Percentiles rank a stretch among this genome's conserved stretches.
These are phyloP conservation scores for Aciculosporium take DNA, from an alignment of 2,329 filamentous ascomycete species.

Conservation along the genomic window DNA sequence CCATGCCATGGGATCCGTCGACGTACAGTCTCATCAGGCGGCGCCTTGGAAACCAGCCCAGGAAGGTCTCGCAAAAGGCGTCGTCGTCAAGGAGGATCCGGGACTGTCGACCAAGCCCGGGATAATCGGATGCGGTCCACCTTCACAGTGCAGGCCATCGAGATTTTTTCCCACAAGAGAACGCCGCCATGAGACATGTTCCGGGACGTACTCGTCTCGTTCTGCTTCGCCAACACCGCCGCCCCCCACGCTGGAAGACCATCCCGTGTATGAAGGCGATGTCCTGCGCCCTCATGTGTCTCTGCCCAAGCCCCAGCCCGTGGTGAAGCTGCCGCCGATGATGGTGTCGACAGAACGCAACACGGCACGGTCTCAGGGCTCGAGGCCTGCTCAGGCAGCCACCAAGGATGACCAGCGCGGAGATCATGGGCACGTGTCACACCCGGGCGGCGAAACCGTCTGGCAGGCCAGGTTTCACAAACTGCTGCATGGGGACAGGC, in stretches of 20 bases:
- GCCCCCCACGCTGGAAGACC: slow-evolving; percentile 53
- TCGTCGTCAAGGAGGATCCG: slow-evolving; percentile 12
- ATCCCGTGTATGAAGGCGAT: slow-evolving; percentile 60
- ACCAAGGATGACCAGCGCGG: slow-evolving; percentile 18
- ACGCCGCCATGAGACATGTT: slow-evolving; percentile 25
- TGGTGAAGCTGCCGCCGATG: slow-evolving; percentile 66
- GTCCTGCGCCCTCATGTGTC: slow-evolving; percentile 51
- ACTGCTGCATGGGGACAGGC: slow-evolving; percentile 56
- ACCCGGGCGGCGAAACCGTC: slow-evolving; percentile 23
- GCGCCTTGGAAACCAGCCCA: slow-evolving; percentile 18
- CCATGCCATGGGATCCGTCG: slow-evolving; percentile 12
- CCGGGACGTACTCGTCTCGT: slow-evolving; percentile 24
- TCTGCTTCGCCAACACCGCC: slow-evolving; percentile 53
- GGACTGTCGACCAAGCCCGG: slow-evolving; percentile 12
- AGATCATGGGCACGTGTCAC: slow-evolving; percentile 9
- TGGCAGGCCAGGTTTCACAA: slow-evolving; percentile 82
- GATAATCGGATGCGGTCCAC: slow-evolving; percentile 17
- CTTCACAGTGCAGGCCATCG: slow-evolving; percentile 37
- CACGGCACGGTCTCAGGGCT: slow-evolving; percentile 14
- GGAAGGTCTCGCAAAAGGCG: slow-evolving; percentile 12
- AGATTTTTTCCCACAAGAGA: slow-evolving; percentile 48
- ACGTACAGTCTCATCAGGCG: slow-evolving; percentile 15
- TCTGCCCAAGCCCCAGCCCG: slow-evolving; percentile 54
- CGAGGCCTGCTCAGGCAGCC: slow-evolving; percentile 22
- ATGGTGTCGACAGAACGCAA: slow-evolving; percentile 13